A percentile compares a stretch with the other conserved stretches of the same genome.
These are phyloP conservation scores for Corniculantispora saksenae DNA, from an alignment of 2,329 filamentous ascomycete species.

Conservation along the genomic window DNA sequence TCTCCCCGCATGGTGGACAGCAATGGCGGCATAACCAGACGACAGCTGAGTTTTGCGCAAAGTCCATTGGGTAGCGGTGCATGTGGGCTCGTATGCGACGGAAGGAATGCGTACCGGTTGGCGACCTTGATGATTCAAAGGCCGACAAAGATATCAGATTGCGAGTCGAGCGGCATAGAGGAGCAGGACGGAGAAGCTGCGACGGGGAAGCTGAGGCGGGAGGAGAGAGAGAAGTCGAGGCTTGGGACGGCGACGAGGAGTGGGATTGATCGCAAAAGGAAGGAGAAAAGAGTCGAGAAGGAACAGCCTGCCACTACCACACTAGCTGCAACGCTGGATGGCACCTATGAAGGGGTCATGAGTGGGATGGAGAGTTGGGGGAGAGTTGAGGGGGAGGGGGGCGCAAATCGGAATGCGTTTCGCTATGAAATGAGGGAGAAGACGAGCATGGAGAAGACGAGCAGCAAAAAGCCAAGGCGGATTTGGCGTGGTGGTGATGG, in stretches of 20 bases:
- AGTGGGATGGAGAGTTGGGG: background rate
- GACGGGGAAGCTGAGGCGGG: background rate
- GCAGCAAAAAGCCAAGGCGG: background rate
- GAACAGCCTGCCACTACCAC: slow-evolving; percentile 9
- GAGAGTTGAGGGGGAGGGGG: background rate
- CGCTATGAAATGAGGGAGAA: background rate
- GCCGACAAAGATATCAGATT: background rate
- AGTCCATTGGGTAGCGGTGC: slow-evolving; percentile 16
- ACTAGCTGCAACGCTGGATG: slow-evolving; percentile 13
- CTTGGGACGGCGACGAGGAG: background rate
- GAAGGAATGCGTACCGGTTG: slow-evolving; percentile 12
- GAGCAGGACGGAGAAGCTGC: background rate
- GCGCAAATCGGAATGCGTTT: background rate
- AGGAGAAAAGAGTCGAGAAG: slow-evolving; percentile 3
- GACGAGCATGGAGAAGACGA: background rate
- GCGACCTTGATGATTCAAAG: slow-evolving; percentile 8
- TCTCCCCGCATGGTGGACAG: background rate
- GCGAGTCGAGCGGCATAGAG: slow-evolving; percentile 7
- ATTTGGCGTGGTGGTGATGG: slow-evolving; percentile 11
- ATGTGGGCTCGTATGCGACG: slow-evolving; percentile 10
- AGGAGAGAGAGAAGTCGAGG: background rate
- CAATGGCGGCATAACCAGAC: background rate
- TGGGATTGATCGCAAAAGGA: slow-evolving; percentile 1
- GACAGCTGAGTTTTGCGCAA: slow-evolving; percentile 2
- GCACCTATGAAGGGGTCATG: slow-evolving; percentile 7